These are phyloP conservation scores for Boechera stricta DNA, from an alignment of 345 rosid species.

Conservation along the genomic window DNA sequence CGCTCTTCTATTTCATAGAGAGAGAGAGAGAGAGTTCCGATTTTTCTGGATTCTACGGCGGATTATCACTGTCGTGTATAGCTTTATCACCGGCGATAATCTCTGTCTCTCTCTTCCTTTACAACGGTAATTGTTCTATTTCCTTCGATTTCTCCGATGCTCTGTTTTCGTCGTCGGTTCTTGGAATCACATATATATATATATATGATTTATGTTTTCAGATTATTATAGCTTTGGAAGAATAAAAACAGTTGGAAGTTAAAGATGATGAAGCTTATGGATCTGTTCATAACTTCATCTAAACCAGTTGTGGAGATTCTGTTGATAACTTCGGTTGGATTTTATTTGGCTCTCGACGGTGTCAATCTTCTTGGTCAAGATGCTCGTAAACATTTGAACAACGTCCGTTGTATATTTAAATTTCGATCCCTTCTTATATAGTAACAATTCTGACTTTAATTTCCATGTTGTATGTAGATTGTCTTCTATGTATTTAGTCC, in stretches of 20 bases:
- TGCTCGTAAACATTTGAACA: slow-evolving; percentile 62
- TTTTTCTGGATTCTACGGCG: slow-evolving; percentile 21
- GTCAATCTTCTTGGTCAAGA: slow-evolving; percentile 59
- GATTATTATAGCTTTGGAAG: background rate
- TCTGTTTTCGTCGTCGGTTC: slow-evolving; percentile 14
- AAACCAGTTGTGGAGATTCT: slow-evolving; percentile 64
- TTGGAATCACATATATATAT: background rate
- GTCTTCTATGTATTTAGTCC: slow-evolving; percentile 70
- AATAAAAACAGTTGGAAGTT: too few relatives aligned
- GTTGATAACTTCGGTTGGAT: slow-evolving; percentile 59
- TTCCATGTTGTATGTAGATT: slow-evolving; percentile 39
- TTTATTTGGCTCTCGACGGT: slow-evolving; percentile 57
- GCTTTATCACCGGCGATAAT: background rate
- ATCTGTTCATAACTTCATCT: slow-evolving; percentile 61
- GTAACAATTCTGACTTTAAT: background rate
- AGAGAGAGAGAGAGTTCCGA: background rate
- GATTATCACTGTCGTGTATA: background rate
- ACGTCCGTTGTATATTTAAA: slow-evolving; percentile 36
- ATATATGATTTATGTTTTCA: background rate
- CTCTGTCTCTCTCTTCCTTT: background rate
- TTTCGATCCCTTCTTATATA: background rate
- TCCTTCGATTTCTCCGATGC: background rate
- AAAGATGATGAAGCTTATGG: slow-evolving; percentile 52
- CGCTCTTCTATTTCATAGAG: slow-evolving; percentile 13
- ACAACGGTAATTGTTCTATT: background rate